Conservation (phyloP, 805 yeast genomes). For the Candida namnaoensis region DNA sequence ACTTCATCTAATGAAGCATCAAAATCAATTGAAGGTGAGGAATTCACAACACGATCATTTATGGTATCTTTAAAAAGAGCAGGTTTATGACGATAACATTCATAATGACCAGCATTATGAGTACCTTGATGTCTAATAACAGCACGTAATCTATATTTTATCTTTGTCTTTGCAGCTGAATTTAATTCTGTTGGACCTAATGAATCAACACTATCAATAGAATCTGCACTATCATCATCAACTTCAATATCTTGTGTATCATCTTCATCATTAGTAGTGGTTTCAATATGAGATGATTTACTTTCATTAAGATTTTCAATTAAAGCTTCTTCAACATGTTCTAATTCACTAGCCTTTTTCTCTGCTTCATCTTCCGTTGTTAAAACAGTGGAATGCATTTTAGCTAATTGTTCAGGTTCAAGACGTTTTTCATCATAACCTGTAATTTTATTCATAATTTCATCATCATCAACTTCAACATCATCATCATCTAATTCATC, state of each 20-base stretch:
- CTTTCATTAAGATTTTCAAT: constrained; percentile 7
- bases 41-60: constrained; percentile 18
- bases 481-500: constrained; percentile 27
- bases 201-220: neutral
- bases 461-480: constrained; percentile 50
- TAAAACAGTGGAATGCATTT: constrained; percentile 16
- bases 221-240: constrained; percentile 5
- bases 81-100: constrained; percentile 78
- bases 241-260: constrained; percentile 14
- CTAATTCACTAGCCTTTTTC: neutral
- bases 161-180: constrained; percentile 17
- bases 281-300: constrained; percentile 3
- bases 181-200: constrained; percentile 7
- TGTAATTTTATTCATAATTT: constrained; percentile 41
- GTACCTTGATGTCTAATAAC: constrained; percentile 83
- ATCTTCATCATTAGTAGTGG: constrained; percentile 9
- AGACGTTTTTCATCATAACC: constrained; percentile 18
- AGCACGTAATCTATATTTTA: constrained; percentile 55
- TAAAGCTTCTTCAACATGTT: constrained; percentile 3
- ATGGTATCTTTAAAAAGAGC: constrained; percentile 25
- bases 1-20: no score
- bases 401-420: constrained; percentile 13
- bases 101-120: constrained; percentile 85
- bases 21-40: constrained; percentile 19
- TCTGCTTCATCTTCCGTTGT: constrained; percentile 8